These are phyloP conservation scores for Dactylellina leptospora DNA, from an alignment of 2,329 filamentous ascomycete species.

Conservation along the genomic window DNA sequence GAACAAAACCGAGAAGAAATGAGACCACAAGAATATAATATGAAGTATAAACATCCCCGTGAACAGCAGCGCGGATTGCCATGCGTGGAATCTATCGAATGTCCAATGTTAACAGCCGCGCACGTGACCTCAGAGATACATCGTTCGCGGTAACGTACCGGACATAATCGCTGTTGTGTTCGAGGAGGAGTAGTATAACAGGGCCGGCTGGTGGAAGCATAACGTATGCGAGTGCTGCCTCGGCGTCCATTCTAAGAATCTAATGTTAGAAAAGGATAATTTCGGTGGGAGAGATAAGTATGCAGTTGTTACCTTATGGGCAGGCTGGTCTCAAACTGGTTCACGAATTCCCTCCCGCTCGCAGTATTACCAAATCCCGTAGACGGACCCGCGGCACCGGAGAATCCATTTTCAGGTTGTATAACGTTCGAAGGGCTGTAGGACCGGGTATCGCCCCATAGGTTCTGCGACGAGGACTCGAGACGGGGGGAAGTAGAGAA, in stretches of 20 bases:
- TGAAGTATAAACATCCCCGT: constrained; percentile 78
- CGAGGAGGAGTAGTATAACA: constrained; percentile 81
- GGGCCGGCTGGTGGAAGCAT: constrained; percentile 84
- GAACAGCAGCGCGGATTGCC: constrained; percentile 89
- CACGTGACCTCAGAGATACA: constrained; percentile 4
- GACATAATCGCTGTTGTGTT: constrained; percentile 97
- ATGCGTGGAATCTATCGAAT: constrained; percentile 83
- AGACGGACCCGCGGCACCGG: constrained; percentile 58
- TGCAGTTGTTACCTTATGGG: constrained; percentile 69
- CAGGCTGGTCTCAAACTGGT: constrained; percentile 89
- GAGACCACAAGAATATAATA: constrained; percentile 84
- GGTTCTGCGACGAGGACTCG: constrained; percentile 37
- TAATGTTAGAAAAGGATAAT: background rate
- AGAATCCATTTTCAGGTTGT: constrained; percentile 59
- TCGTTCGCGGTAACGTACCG: constrained; percentile 67
- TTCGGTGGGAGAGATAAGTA: background rate
- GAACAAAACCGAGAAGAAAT: constrained; percentile 82
- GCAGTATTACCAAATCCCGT: constrained; percentile 59
- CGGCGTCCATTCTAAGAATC: constrained; percentile 73
- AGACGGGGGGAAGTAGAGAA: constrained; percentile 41
- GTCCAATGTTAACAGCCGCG: background rate
- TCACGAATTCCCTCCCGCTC: constrained; percentile 66
- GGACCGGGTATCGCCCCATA: constrained; percentile 56
- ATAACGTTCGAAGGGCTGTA: constrained; percentile 57
- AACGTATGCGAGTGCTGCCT: constrained; percentile 89